phyloP scores from a whole-genome alignment of 75 land plant species.

The Sequoiadendron giganteum region DNA sequence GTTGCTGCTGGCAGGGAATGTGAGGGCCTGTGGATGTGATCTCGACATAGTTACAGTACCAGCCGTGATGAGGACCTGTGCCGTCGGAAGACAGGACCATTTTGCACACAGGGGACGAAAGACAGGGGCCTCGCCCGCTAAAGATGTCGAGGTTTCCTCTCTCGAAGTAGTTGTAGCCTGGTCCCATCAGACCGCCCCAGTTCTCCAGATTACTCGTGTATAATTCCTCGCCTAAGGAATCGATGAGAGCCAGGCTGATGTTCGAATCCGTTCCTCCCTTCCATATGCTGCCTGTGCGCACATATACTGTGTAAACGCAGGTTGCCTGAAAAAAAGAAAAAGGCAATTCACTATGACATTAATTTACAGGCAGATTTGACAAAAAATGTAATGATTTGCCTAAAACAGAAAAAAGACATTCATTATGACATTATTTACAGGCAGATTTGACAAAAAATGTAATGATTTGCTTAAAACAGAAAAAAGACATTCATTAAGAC shows the following conservation, averaged over 20 bases:
- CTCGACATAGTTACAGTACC: conserved; percentile 77
- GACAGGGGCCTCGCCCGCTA: no score
- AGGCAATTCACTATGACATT: background rate
- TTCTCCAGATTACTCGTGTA: background rate
- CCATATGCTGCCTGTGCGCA: conserved; percentile 35
- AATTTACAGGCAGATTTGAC: background rate
- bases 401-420: no score
- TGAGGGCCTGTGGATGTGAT: conserved; percentile 64
- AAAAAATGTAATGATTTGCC: background rate
- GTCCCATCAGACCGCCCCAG: no score
- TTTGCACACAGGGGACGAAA: no score
- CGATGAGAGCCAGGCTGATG: conserved; percentile 28
- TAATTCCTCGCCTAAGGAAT: conserved; percentile 14
- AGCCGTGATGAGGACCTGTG: conserved; percentile 57
- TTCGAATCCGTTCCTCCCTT: conserved; percentile 48
- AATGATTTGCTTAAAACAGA: no score
- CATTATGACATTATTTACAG: no score
- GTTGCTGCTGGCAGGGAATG: conserved; percentile 27
- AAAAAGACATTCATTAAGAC: no score
- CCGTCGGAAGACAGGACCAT: conserved; percentile 40
- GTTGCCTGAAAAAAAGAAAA: background rate
- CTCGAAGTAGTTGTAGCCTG: no score
- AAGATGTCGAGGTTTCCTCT: no score
- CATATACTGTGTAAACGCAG: conserved; percentile 52
- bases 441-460: background rate